Conservation (phyloP, 192 early-diverging fungal genomes). For the Gonapodya sp. region DNA sequence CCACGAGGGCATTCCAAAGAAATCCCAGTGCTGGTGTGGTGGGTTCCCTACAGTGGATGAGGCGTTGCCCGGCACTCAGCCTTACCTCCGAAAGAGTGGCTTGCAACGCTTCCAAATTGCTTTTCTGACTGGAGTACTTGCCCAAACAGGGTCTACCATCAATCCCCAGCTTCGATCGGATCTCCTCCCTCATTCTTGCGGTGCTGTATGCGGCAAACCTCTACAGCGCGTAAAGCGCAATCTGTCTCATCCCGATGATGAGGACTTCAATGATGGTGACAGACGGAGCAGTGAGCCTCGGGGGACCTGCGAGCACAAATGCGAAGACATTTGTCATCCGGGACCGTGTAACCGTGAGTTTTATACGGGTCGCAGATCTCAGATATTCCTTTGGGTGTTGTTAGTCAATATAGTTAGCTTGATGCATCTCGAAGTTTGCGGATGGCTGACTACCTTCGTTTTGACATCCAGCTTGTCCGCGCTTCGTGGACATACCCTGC, state of each 20-base stretch:
- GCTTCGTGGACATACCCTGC: not conserved
- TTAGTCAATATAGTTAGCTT: not conserved
- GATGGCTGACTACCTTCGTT: too few species aligned
- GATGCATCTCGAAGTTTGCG: not conserved
- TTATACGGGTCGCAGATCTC: too few species aligned
- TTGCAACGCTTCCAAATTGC: too few species aligned
- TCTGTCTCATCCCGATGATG: not conserved
- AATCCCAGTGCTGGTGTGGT: not conserved
- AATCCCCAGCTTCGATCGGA: not conserved
- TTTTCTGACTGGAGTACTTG: too few species aligned
- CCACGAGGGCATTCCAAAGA: not conserved
- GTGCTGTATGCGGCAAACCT: not conserved
- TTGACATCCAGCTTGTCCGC: not conserved
- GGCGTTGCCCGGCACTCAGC: not conserved
- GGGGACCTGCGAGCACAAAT: not conserved
- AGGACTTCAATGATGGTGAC: not conserved
- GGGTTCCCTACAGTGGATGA: not conserved
- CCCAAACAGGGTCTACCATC: not conserved
- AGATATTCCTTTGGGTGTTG: too few species aligned
- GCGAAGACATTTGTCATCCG: not conserved
- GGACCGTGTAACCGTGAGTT: not conserved
- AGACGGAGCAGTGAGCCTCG: not conserved
- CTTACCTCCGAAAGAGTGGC: not conserved
- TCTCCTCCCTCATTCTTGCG: not conserved
- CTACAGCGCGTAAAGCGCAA: not conserved